These are phyloP conservation scores for Cladorrhinum sp. DNA, from an alignment of 2,329 filamentous ascomycete species.

Conservation along the genomic window DNA sequence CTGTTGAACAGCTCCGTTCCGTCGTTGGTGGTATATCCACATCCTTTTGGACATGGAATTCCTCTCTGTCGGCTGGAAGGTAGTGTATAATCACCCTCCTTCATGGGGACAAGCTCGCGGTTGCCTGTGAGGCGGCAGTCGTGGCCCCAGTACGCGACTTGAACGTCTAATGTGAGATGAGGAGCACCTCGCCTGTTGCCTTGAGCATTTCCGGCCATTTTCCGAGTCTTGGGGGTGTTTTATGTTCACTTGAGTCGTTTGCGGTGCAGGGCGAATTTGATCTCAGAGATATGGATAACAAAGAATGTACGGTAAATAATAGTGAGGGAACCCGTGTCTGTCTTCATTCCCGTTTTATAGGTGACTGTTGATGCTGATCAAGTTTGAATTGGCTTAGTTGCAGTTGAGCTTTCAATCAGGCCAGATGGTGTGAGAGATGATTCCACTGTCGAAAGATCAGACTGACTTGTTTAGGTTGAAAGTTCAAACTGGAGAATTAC, in stretches of 20 bases:
- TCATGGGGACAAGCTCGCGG: not conserved
- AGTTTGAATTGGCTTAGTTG: too few relatives aligned
- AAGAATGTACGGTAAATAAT: not conserved
- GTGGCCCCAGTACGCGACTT: not conserved
- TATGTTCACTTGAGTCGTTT: not conserved
- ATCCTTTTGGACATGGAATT: not conserved
- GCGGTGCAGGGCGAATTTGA: not conserved
- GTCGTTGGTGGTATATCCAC: not conserved
- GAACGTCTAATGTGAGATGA: not conserved
- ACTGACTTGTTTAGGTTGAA: too few relatives aligned
- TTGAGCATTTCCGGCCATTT: not conserved
- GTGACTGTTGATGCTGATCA: not conserved
- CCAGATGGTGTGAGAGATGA: too few relatives aligned
- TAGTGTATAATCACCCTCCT: not conserved
- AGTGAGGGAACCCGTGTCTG: not conserved
- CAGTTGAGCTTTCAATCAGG: too few relatives aligned
- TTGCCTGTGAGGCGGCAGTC: not conserved
- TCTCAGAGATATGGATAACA: not conserved
- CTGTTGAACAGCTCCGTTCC: not conserved
- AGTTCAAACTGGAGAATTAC: too few relatives aligned
- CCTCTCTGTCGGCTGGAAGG: not conserved
- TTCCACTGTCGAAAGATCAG: too few relatives aligned
- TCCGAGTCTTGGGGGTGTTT: too few relatives aligned
- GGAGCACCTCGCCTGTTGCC: not conserved
- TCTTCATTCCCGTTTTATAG: not conserved